Percentiles rank a stretch among this genome's conserved stretches.
phyloP scores from a whole-genome alignment of 495 filamentous ascomycete genomes.

The Xylaria palmicola region DNA sequence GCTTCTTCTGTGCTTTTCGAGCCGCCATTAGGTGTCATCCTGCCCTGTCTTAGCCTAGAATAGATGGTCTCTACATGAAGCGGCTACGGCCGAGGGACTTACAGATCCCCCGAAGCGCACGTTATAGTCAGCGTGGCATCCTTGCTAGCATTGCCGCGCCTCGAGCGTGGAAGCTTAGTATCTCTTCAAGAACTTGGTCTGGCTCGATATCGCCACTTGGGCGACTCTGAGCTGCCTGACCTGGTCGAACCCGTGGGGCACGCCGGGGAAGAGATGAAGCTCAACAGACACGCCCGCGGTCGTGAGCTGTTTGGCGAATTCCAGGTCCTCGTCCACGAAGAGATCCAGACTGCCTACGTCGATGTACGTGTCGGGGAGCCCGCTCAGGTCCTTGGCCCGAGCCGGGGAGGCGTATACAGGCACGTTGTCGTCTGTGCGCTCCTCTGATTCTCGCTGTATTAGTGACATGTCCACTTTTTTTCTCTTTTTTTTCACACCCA shows the following conservation, averaged over 20 bases:
- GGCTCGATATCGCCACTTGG: neutral
- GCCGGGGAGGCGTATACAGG: slow-evolving; percentile 34
- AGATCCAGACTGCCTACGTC: slow-evolving; percentile 40
- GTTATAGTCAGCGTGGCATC: neutral
- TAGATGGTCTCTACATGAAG: too few species aligned
- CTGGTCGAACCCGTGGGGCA: slow-evolving; percentile 47
- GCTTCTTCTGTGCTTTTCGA: neutral
- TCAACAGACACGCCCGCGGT: slow-evolving; percentile 42
- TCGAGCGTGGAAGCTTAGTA: neutral
- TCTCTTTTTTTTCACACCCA: neutral
- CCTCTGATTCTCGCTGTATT: slow-evolving; percentile 10
- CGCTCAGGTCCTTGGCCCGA: slow-evolving; percentile 29
- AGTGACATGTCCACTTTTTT: neutral
- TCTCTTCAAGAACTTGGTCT: neutral
- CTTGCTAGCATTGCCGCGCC: neutral
- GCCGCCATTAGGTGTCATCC: neutral
- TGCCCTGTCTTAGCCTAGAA: neutral
- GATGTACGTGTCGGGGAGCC: slow-evolving; percentile 38
- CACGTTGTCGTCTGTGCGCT: slow-evolving; percentile 17
- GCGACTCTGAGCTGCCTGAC: neutral
- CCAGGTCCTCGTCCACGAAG: slow-evolving; percentile 45
- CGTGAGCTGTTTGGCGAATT: slow-evolving; percentile 39
- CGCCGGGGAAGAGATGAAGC: slow-evolving; percentile 51
- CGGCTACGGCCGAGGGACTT: neutral
- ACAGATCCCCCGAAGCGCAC: neutral